Conservation (phyloP, 169 alveolate species). For the Plasmodium yoelii region DNA sequence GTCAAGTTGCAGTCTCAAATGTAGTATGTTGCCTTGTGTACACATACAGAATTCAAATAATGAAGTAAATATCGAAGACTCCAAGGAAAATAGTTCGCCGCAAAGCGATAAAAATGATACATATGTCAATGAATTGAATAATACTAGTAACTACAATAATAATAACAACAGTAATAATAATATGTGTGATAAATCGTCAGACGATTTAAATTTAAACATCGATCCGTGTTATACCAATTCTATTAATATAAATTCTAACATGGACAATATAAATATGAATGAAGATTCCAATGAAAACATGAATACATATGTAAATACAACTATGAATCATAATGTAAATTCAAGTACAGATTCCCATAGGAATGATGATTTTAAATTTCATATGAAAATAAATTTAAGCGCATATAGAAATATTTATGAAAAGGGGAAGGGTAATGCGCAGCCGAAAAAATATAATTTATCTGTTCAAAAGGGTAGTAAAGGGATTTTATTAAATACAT, state of each 20-base stretch:
- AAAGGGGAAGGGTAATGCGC: slow-evolving; percentile 3
- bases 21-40: slow-evolving; percentile 69
- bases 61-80: slow-evolving; percentile 27
- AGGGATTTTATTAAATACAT: slow-evolving; percentile 58
- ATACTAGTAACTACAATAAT: slow-evolving; percentile 27
- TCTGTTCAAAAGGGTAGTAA: slow-evolving; percentile 25
- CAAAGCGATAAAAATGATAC: slow-evolving; percentile 15
- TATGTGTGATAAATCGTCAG: slow-evolving; percentile 3
- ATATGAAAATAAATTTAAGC: background rate
- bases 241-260: background rate
- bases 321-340: slow-evolving; percentile 12
- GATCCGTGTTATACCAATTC: background rate
- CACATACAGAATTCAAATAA: slow-evolving; percentile 40
- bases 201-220: slow-evolving; percentile 13
- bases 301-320: background rate
- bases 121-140: background rate
- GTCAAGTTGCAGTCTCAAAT: slow-evolving; percentile 68
- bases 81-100: slow-evolving; percentile 35
- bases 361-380: slow-evolving; percentile 7
- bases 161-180: slow-evolving; percentile 26
- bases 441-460: slow-evolving; percentile 11
- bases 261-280: slow-evolving; percentile 8
- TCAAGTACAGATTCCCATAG: background rate
- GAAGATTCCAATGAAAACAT: background rate
- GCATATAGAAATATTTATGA: background rate